phyloP scores from a whole-genome alignment of 495 filamentous ascomycete species.

The Margaritispora aquatica region DNA sequence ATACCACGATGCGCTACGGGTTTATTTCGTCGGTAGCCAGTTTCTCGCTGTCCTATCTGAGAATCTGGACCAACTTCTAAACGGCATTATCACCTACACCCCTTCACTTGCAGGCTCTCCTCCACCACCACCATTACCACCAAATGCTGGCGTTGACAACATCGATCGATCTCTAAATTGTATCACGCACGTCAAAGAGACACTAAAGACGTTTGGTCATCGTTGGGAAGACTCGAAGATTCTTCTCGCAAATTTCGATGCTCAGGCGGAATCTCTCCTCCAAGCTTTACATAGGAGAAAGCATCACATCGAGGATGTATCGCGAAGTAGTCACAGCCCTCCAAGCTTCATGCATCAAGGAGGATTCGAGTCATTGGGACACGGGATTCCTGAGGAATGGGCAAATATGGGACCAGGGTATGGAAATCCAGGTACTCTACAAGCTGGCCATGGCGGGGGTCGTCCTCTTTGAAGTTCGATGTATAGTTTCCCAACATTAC shows the following conservation, averaged over 20 bases:
- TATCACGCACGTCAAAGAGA: constrained; percentile 35
- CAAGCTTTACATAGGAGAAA: constrained; percentile 15
- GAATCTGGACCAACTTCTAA: constrained; percentile 42
- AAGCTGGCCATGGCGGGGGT: constrained; percentile 8
- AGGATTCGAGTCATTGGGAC: constrained; percentile 7
- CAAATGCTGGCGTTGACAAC: constrained; percentile 29
- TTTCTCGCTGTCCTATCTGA: constrained; percentile 59
- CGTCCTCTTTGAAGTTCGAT: constrained; percentile 3
- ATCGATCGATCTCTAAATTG: constrained; percentile 38
- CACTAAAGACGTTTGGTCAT: constrained; percentile 41
- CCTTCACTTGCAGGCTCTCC: constrained; percentile 17
- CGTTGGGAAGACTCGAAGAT: constrained; percentile 42
- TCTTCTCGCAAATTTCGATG: constrained; percentile 37
- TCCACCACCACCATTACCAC: constrained; percentile 22
- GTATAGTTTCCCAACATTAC: not conserved
- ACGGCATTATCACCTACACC: constrained; percentile 19
- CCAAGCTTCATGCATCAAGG: constrained; percentile 8
- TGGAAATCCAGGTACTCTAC: constrained; percentile 3
- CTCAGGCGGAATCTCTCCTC: constrained; percentile 12
- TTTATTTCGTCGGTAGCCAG: constrained; percentile 66
- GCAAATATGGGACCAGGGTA: constrained; percentile 2
- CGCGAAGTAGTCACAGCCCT: constrained; percentile 13
- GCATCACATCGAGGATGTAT: constrained; percentile 14
- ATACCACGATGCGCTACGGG: constrained; percentile 65
- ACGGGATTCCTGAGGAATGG: not conserved